phyloP scores from a whole-genome alignment of 164 flowering plant genomes.

The Brasenia schreberi region DNA sequence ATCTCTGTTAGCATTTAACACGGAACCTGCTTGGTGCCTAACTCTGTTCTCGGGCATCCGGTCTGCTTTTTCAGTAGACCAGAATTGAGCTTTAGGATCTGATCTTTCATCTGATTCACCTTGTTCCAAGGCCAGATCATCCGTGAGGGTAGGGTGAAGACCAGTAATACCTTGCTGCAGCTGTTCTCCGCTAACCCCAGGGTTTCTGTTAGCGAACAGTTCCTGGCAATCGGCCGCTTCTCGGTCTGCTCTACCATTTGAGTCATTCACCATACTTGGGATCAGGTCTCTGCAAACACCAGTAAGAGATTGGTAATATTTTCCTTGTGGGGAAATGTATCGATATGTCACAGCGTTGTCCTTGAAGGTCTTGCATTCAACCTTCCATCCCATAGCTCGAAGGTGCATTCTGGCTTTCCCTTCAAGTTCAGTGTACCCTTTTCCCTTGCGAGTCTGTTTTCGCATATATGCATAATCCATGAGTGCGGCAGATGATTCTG shows the following conservation, averaged over 20 bases:
- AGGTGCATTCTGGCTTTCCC: conserved; percentile 37
- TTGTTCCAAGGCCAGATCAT: conserved; percentile 16
- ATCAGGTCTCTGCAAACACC: conserved; percentile 18
- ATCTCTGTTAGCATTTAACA: background rate
- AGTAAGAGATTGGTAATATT: conserved; percentile 23
- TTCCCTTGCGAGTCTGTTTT: too few species aligned
- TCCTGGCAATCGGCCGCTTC: background rate
- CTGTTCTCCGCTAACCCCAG: background rate
- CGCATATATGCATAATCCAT: too few species aligned
- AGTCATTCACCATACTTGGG: conserved; percentile 2
- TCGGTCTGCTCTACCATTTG: background rate
- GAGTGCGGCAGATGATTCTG: background rate
- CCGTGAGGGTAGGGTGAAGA: conserved; percentile 46
- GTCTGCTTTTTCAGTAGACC: conserved; percentile 35
- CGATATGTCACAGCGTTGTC: conserved; percentile 9
- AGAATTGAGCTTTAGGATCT: background rate
- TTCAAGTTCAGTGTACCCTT: background rate
- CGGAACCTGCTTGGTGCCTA: conserved; percentile 1
- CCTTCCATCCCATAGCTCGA: conserved; percentile 44
- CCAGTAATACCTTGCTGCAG: conserved; percentile 3
- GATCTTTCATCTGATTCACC: background rate
- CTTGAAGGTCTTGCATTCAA: conserved; percentile 19
- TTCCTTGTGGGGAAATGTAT: conserved; percentile 36
- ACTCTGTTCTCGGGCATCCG: conserved; percentile 51
- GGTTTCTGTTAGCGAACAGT: background rate